Evolutionary conservation across 805 yeast species (phyloP).

Genomic region (Kuraishia piskuri): DNA sequence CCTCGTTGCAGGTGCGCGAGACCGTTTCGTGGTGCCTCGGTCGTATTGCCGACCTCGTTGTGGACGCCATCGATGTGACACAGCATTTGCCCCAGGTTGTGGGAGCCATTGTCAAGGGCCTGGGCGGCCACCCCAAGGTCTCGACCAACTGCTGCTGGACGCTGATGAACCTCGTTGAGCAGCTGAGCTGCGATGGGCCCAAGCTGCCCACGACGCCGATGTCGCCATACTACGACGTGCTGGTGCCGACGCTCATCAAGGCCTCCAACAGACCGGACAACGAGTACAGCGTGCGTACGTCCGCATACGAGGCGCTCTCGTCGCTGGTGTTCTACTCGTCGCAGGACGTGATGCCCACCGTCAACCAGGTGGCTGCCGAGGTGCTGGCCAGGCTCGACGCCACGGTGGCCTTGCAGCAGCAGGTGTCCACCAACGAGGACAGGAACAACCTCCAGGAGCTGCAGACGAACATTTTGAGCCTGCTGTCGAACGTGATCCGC

Average conservation of each 20-base stretch:
- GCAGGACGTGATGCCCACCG: conserved; percentile 55
- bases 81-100: conserved; percentile 63
- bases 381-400: conserved; percentile 64
- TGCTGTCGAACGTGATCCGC: conserved; percentile 77
- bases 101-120: conserved; percentile 68
- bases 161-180: conserved; percentile 84
- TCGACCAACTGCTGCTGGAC: conserved; percentile 98
- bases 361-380: conserved; percentile 68
- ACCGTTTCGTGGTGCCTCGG: conserved; percentile 99
- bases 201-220: conserved; percentile 47
- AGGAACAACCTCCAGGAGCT: conserved; percentile 76
- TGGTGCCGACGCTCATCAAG: conserved; percentile 63
- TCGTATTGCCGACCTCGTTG: conserved; percentile 81
- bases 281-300: conserved; percentile 82
- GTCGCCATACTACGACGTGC: conserved; percentile 61
- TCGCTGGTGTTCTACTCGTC: conserved; percentile 73
- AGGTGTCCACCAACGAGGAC: conserved; percentile 59
- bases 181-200: conserved; percentile 49
- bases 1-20: conserved; percentile 79
- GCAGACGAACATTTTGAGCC: conserved; percentile 72
- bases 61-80: conserved; percentile 63
- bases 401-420: conserved; percentile 53
- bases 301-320: conserved; percentile 93
- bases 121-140: conserved; percentile 86
- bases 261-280: conserved; percentile 71